Evolutionary conservation across 1,284 basidiomycete genomes (phyloP).

Genomic region (Cerrena zonata): DNA sequence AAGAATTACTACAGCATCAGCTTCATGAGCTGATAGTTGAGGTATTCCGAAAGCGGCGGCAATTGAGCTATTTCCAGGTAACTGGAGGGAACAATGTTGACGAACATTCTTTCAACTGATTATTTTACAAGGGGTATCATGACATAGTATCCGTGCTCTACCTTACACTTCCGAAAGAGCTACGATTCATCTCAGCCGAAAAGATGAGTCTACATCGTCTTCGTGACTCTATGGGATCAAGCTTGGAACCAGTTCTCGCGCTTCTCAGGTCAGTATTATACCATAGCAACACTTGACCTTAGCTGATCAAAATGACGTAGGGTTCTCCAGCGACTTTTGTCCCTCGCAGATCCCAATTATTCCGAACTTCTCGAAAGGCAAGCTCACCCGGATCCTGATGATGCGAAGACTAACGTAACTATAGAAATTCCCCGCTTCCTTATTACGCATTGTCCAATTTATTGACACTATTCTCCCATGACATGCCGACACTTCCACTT

Average conservation of each 20-base stretch:
- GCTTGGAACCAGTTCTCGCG: slow-evolving; percentile 81
- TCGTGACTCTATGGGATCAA: slow-evolving; percentile 83
- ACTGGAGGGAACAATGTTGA: slow-evolving; percentile 13
- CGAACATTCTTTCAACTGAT: background rate
- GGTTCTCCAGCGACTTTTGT: slow-evolving; percentile 65
- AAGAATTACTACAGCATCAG: slow-evolving; percentile 55
- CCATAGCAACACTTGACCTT: background rate
- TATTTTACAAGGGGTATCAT: slow-evolving; percentile 70
- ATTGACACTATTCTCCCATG: slow-evolving; percentile 86
- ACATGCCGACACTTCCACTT: slow-evolving; percentile 76
- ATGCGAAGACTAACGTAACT: background rate
- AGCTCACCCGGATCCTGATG: slow-evolving; percentile 15
- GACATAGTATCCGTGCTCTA: slow-evolving; percentile 86
- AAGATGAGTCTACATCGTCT: slow-evolving; percentile 77
- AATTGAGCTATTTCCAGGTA: slow-evolving; percentile 82
- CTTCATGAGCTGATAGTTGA: slow-evolving; percentile 72
- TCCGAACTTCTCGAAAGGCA: slow-evolving; percentile 64
- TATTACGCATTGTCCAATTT: slow-evolving; percentile 88
- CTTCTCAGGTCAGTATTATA: slow-evolving; percentile 57
- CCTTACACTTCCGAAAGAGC: slow-evolving; percentile 64
- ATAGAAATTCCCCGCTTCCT: slow-evolving; percentile 57
- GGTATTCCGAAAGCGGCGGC: slow-evolving; percentile 68
- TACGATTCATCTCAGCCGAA: slow-evolving; percentile 56
- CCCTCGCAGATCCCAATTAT: slow-evolving; percentile 66
- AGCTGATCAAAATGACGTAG: slow-evolving; percentile 31